A percentile compares a stretch with the other conserved stretches of the same genome.
Evolutionary conservation across 768 basidiomycete species (phyloP).

Genomic region (Tricholoma sp.): DNA sequence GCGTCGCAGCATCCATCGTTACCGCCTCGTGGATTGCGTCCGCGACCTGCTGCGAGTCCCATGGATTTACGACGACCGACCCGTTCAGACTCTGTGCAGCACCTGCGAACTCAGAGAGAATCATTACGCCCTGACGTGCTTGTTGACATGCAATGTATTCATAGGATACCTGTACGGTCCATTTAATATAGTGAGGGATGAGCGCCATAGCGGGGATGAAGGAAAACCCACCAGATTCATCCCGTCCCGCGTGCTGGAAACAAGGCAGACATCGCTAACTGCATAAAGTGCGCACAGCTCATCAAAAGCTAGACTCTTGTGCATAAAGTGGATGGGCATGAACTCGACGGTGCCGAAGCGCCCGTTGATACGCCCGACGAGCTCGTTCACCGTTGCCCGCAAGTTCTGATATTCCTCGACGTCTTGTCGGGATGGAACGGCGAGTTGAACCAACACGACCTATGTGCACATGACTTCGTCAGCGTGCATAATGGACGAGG

Average conservation of each 20-base stretch:
- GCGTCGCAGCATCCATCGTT: conserved; percentile 74
- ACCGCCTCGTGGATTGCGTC: conserved; percentile 96
- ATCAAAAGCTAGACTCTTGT: conserved; percentile 88
- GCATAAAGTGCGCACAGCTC: conserved; percentile 98
- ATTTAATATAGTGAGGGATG: conserved; percentile 19
- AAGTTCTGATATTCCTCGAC: conserved; percentile 99
- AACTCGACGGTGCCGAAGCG: conserved; percentile 99
- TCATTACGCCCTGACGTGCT: conserved; percentile 91
- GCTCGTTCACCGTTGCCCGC: conserved; percentile 91
- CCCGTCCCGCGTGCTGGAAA: conserved; percentile 92
- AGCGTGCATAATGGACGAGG: conserved; percentile 1
- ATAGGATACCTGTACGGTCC: conserved; percentile 78
- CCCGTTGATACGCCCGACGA: conserved; percentile 97
- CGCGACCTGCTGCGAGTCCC: conserved; percentile 98
- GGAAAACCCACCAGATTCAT: conserved; percentile 88
- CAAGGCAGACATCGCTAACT: conserved; percentile 92
- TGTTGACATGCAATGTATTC: conserved; percentile 97
- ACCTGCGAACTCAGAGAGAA: conserved; percentile 97
- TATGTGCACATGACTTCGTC: conserved; percentile 20
- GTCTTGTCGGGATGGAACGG: conserved; percentile 95
- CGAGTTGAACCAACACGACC: conserved; percentile 95
- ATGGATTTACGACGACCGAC: conserved; percentile 95
- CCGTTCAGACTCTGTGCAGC: conserved; percentile 96
- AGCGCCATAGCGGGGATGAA: conserved; percentile 7
- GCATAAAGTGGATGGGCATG: conserved; percentile 99